These are phyloP conservation scores for Puccinia brachypodii DNA, from an alignment of 1,284 basidiomycete genomes.

Conservation along the genomic window DNA sequence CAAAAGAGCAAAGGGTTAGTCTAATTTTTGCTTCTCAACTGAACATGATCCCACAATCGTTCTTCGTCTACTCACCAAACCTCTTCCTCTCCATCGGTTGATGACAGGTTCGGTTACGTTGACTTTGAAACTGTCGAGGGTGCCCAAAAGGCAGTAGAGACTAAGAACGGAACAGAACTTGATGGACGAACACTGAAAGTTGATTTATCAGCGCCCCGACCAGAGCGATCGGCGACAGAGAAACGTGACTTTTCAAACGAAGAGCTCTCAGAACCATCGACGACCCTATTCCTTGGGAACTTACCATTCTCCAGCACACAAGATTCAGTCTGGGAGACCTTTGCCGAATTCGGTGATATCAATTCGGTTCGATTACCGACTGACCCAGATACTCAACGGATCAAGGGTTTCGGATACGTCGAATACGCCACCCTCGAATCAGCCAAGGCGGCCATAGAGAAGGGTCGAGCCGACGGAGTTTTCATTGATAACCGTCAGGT, in stretches of 20 bases:
- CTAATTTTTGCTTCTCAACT: too few relatives aligned
- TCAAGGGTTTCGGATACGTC: conserved; percentile 97
- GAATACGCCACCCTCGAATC: conserved; percentile 80
- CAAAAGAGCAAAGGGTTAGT: conserved; percentile 54
- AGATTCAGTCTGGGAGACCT: conserved; percentile 86
- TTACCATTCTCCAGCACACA: conserved; percentile 78
- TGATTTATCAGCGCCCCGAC: conserved; percentile 71
- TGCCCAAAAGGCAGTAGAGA: conserved; percentile 71
- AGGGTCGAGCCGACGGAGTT: conserved; percentile 62
- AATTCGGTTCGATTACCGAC: conserved; percentile 88
- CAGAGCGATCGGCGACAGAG: conserved; percentile 68
- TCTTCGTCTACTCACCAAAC: neutral
- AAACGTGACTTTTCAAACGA: conserved; percentile 58
- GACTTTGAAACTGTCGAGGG: conserved; percentile 71
- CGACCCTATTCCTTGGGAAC: conserved; percentile 86
- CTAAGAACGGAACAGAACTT: conserved; percentile 77
- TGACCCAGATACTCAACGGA: conserved; percentile 82
- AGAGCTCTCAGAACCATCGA: conserved; percentile 66
- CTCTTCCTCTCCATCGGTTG: conserved; percentile 70
- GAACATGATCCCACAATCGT: neutral
- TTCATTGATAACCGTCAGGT: conserved; percentile 80
- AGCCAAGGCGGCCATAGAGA: conserved; percentile 76
- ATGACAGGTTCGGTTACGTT: conserved; percentile 78
- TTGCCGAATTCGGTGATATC: conserved; percentile 84
- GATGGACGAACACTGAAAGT: conserved; percentile 87